Evolutionary conservation across 306 rosid species (phyloP), one percentile per base, ranked within the genome.

Genomic region (Cyclanthera cordifolia): DNA sequence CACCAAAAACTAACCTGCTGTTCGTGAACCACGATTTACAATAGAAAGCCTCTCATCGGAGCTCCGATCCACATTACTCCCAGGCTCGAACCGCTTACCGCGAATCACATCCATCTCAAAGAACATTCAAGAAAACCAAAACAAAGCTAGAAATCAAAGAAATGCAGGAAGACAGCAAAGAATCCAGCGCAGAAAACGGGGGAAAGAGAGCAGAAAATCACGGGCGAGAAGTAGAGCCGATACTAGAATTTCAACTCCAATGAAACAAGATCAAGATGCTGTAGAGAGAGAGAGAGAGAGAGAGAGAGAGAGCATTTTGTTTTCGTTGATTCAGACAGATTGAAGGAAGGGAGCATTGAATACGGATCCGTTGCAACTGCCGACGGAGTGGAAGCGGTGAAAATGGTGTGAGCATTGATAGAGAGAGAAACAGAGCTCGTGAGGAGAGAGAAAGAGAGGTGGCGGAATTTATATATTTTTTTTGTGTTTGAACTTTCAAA

Each of bases 61-160:
- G 76, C 77, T 75, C 68, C 73, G 79, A 60, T 58, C 78, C 73
- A 73, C 50, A 67, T 58, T 51, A 73, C 23, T 69, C 3, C 80
- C n/a, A 41, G 74, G 8, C 54, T 73, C 78, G 81, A 80, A 82
- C 56, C 82, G 81, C 81, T 27, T 43, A 46, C 61, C 75, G 70
- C 83, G 88, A 50, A 79, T 57, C 56, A 76, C 80, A 17, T 92
- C 89, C 95, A 87, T 47, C 51, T 14, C 51, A 5, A 47, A 47
- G 5, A 7, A 0, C 65, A 55, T 19, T 76, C 97, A 87, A 85
- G 79, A 71, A 84, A 80, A 43, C 23, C 12, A 64, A 41, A 56
- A n/a, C 24, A 23, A 21, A 20, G 28, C 16, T 21, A 3, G 17
- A 67, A 20, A 23, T 67, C 11, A 4, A 34, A 67, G 27, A 70